These are phyloP conservation scores for Phytophthora megakarya DNA, from an alignment of 352 stramenopile genomes.

Conservation along the genomic window DNA sequence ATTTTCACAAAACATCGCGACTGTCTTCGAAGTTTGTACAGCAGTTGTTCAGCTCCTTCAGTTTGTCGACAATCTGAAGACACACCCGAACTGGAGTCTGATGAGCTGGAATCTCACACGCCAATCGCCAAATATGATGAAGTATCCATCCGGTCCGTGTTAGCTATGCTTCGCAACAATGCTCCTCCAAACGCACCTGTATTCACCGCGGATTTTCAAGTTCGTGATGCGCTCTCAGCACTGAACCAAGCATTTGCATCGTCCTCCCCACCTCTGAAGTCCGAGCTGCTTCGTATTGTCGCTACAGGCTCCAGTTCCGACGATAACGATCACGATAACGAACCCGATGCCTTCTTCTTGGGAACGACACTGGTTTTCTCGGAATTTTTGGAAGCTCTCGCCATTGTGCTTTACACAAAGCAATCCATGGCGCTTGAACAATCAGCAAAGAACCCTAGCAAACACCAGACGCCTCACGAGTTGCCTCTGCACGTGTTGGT, in stretches of 20 bases:
- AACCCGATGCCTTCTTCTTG: slow-evolving; percentile 60
- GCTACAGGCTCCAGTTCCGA: background rate
- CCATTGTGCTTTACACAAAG: slow-evolving; percentile 51
- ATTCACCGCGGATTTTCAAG: slow-evolving; percentile 32
- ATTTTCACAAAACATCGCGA: slow-evolving; percentile 50
- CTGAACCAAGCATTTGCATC: slow-evolving; percentile 28
- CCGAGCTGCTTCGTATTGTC: slow-evolving; percentile 14
- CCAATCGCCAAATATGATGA: background rate
- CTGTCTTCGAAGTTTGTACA: slow-evolving; percentile 41
- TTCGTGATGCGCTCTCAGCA: slow-evolving; percentile 36
- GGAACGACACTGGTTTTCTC: slow-evolving; percentile 56
- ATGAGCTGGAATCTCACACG: background rate
- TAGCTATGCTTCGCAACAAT: slow-evolving; percentile 34
- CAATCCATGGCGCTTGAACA: slow-evolving; percentile 27
- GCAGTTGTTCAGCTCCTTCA: slow-evolving; percentile 20
- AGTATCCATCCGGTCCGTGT: slow-evolving; percentile 33
- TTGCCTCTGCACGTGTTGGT: slow-evolving; percentile 49
- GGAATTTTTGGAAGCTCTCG: slow-evolving; percentile 63
- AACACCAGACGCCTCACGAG: slow-evolving; percentile 16
- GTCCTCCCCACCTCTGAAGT: slow-evolving; percentile 20
- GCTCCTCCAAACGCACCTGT: slow-evolving; percentile 7
- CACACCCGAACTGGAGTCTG: background rate
- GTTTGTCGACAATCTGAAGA: slow-evolving; percentile 15
- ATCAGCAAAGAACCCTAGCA: background rate
- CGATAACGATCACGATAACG: background rate